These are phyloP conservation scores for Rhizomucor miehei DNA, from an alignment of 371 early-diverging fungal genomes.

Conservation along the genomic window DNA sequence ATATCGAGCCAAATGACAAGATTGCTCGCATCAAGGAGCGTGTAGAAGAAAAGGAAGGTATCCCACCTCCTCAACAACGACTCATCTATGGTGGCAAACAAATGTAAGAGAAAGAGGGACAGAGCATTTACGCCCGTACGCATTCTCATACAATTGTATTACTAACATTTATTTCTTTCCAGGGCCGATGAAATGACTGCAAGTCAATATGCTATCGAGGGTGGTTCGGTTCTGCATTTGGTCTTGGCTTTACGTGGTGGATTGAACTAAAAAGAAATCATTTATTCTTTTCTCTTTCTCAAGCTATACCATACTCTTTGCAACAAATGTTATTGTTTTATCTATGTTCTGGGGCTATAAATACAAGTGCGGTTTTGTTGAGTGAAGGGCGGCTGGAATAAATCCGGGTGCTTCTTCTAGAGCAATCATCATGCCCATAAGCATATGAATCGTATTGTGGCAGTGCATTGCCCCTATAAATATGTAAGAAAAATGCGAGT, in stretches of 20 bases:
- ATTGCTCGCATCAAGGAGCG: constrained; percentile 90
- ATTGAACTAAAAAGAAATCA: constrained; percentile 1
- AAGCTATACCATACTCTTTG: not conserved
- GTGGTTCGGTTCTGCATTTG: constrained; percentile 94
- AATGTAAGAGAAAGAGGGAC: constrained; percentile 56
- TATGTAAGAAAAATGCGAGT: not conserved
- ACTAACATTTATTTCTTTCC: not conserved
- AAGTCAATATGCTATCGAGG: constrained; percentile 74
- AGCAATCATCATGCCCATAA: constrained; percentile 42
- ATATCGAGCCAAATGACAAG: constrained; percentile 88
- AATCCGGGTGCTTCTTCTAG: constrained; percentile 36
- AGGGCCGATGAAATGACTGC: constrained; percentile 90
- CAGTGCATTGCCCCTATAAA: constrained; percentile 35
- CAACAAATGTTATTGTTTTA: too few relatives aligned
- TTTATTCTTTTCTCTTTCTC: not conserved
- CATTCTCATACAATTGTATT: not conserved
- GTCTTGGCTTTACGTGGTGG: constrained; percentile 99
- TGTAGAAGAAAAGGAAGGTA: constrained; percentile 96
- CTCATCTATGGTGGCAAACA: constrained; percentile 95
- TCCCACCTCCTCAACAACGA: constrained; percentile 95
- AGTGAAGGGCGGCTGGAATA: not conserved
- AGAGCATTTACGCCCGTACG: not conserved
- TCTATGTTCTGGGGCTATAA: too few relatives aligned
- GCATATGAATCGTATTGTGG: constrained; percentile 40
- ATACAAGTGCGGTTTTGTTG: too few relatives aligned